Percentiles rank a stretch among this genome's conserved stretches.
phyloP scores from a whole-genome alignment of 2,329 filamentous ascomycete genomes.

The Neopestalotiopsis sp. region DNA sequence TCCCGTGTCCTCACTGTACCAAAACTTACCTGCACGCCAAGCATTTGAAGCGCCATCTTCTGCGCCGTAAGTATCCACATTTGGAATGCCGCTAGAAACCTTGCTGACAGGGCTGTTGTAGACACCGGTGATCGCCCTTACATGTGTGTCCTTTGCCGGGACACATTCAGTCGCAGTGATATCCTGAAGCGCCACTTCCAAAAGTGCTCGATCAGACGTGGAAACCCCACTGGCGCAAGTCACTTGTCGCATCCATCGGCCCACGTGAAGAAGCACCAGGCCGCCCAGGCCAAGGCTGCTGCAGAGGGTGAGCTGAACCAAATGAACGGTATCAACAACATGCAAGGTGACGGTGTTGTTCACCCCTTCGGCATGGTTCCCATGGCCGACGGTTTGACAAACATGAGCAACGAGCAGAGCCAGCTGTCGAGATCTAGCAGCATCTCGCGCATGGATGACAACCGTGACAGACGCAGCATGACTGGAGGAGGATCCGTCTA shows the following conservation, averaged over 20 bases:
- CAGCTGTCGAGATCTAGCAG: conserved; percentile 67
- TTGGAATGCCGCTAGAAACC: conserved; percentile 1
- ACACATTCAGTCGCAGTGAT: conserved; percentile 97
- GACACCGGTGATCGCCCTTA: conserved; percentile 98
- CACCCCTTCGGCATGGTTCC: conserved; percentile 63
- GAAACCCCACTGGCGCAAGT: conserved; percentile 92
- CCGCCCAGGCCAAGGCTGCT: conserved; percentile 57
- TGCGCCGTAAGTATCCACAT: conserved; percentile 78
- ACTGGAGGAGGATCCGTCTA: conserved; percentile 54
- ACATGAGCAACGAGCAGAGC: conserved; percentile 63
- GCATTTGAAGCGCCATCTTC: conserved; percentile 93
- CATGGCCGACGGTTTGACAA: conserved; percentile 62
- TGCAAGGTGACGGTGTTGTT: conserved; percentile 61
- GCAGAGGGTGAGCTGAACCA: conserved; percentile 60
- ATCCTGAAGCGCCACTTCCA: conserved; percentile 99
- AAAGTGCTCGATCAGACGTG: conserved; percentile 95
- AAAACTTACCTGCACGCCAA: conserved; percentile 98
- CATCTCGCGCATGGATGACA: conserved; percentile 62
- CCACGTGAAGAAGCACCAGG: conserved; percentile 79
- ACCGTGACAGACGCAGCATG: conserved; percentile 64
- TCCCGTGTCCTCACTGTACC: conserved; percentile 95
- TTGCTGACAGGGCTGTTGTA: conserved; percentile 40
- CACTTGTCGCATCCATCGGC: conserved; percentile 93
- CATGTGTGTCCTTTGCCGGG: conserved; percentile 96
- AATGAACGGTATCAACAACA: conserved; percentile 65